Evolutionary conservation across 441 rosid genomes (phyloP).

Genomic region (Mallotus japonicus): DNA sequence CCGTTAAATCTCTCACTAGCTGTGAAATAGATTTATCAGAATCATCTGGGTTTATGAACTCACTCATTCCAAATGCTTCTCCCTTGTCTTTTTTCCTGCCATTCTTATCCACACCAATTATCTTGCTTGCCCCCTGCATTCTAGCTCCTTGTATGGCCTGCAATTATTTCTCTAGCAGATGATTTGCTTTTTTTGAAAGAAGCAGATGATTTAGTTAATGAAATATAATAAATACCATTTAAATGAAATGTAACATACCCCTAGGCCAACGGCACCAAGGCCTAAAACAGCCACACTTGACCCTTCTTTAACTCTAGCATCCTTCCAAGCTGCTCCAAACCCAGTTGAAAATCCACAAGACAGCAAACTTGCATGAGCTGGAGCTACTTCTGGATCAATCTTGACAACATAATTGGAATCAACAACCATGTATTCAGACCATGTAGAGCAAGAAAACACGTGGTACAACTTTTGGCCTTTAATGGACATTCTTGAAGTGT

Average conservation of each 20-base stretch:
- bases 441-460: constrained; percentile 40
- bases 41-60: constrained; percentile 41
- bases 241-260: constrained; percentile 30
- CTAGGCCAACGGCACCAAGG: constrained; percentile 66
- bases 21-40: constrained; percentile 32
- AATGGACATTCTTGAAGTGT: constrained; percentile 46
- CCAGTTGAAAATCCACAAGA: constrained; percentile 59
- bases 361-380: constrained; percentile 37
- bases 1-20: constrained; percentile 33
- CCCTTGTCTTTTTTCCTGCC: constrained; percentile 36
- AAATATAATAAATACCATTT: not conserved
- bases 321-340: constrained; percentile 62
- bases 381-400: constrained; percentile 26
- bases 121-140: constrained; percentile 37
- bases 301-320: constrained; percentile 42
- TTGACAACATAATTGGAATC: constrained; percentile 31
- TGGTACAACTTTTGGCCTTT: constrained; percentile 35
- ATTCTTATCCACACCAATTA: constrained; percentile 53
- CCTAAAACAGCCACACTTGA: constrained; percentile 60
- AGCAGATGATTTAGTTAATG: no score
- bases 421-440: constrained; percentile 44
- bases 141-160: constrained; percentile 43
- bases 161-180: not conserved
- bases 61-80: constrained; percentile 44
- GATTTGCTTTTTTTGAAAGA: no score